Base-by-base conservation (phyloP, 2,329 filamentous ascomycete genomes). In the Sclerotinia glacialis region DNA sequence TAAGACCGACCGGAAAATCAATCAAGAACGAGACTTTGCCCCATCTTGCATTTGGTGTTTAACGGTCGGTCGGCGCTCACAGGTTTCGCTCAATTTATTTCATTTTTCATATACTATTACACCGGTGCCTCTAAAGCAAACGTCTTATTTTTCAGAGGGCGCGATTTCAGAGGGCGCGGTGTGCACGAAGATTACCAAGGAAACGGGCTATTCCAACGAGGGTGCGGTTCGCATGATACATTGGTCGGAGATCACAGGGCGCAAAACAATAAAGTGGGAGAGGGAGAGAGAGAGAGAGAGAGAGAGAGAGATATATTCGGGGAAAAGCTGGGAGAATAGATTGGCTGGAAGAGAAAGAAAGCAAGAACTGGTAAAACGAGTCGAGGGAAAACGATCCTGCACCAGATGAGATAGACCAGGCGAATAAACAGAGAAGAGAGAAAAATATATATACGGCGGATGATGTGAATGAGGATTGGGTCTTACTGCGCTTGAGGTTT, bases 31-130 rank as follows among this genome's bases (percentile, higher is more conserved):
- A 44, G 28, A 60, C 18, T 60, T 37, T 49, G 28, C 58, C 18
- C 40, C 58, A 60, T 60, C 58, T 60, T 49, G 58, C 44, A 60
- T 49, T 47, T 37, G 58, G 58, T 60, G 58, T 60, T 49, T 28
- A 40, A 60, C 26, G 26, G 42, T 44, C 28, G 28, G 28, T 54
- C 44, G 56, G 28, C 56, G 28, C 31, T 55, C 53, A 37, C 34
- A 37, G 53, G 53, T 23, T 37, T n/a, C 31, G n/a, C 34, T 31
- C n/a, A 40, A 40, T 40, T 37, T 9, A 16, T 55, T 55, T 55
- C 7, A 37, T 37, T 23, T 55, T 55, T 23, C 21, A 37, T 55
- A 16, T 34, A 21, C 31, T 8, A 55, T 23, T 34, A n/a, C 31
- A 37, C 31, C 5, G 40, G 34, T 58, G 3, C 14, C 26, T 58